Base-by-base conservation (phyloP, 73 alveolate genomes). In the Paraurostyla sp. region DNA sequence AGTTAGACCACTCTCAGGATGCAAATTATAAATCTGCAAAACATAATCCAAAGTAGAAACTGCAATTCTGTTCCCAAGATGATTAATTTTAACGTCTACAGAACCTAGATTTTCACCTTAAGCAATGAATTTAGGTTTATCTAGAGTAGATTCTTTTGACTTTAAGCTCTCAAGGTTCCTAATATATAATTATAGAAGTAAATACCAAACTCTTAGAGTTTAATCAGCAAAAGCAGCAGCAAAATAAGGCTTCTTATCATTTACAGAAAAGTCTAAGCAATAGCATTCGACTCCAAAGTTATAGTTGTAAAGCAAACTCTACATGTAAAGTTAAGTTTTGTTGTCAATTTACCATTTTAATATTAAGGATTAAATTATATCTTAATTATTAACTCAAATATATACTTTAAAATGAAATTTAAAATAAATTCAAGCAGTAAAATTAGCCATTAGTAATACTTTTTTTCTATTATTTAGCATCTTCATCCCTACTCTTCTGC, bases 161-260 rank as follows among this genome's bases (percentile, higher is more conserved):
- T 45, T 42, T 25, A 78, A 22, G 0, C 52, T 78, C 11, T 78
- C 78, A 52, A 78, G 78, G 29, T 52, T 54, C 89, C 89, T 78
- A 78, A n/a, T 9, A 29, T 2, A 9, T 6, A 6, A 25, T 52
- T 25, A 52, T 51, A 3, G 0, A 23, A 29, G 27, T 36, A 32
- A 49, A 25, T 78, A 78, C 89, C 89, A 78, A 78, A 78, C 78
- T 78, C 89, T 78, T 3, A 78, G 23, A 38, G 62, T 36, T 32
- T 46, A 78, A 38, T 78, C 89, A 51, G 43, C 29, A 51, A 78
- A 78, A 36, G 89, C 89, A 52, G 89, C 89, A 27, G 89, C 89
- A 32, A 78, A 78, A 43, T 29, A 54, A 0, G 89, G 89, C 52
- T 54, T 51, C 63, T 52, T 54, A 40, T 50, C 58, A 38, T 78